Evolutionary conservation across 2,329 filamentous ascomycete genomes (phyloP).

Genomic region (Myrmaecium sp.): DNA sequence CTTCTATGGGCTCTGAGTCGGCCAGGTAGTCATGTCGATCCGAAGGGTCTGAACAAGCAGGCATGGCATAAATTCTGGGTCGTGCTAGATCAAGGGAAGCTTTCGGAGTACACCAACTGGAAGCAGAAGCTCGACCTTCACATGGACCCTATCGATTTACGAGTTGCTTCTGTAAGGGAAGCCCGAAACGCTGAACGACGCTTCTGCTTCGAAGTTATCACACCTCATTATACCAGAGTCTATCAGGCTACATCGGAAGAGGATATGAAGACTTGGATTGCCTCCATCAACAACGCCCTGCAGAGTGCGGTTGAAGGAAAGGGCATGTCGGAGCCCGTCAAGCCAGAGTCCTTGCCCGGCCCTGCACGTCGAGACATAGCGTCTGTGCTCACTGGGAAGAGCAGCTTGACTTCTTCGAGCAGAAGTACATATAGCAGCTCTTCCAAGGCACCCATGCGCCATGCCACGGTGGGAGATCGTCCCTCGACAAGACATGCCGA

Average conservation of each 20-base stretch:
- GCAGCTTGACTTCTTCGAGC: conserved; percentile 49
- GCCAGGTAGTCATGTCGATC: conserved; percentile 86
- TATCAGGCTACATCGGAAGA: conserved; percentile 97
- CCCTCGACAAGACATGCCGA: conserved; percentile 57
- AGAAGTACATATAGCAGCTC: conserved; percentile 24
- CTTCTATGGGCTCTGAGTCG: conserved; percentile 86
- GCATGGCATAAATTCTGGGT: conserved; percentile 99
- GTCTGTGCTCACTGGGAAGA: conserved; percentile 84
- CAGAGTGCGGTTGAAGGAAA: conserved; percentile 79
- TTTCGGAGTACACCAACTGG: conserved; percentile 99
- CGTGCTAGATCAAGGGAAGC: conserved; percentile 85
- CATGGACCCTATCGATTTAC: conserved; percentile 93
- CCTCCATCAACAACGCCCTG: conserved; percentile 88
- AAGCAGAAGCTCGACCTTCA: conserved; percentile 93
- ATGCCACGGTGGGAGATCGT: conserved; percentile 81
- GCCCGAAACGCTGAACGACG: conserved; percentile 84
- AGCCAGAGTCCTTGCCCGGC: conserved; percentile 33
- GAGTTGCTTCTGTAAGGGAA: conserved; percentile 92
- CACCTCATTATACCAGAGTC: conserved; percentile 84
- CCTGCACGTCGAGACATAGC: conserved; percentile 72
- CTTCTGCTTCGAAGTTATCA: conserved; percentile 98
- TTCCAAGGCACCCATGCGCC: conserved; percentile 49
- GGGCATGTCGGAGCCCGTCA: conserved; percentile 32
- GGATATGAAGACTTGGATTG: conserved; percentile 95
- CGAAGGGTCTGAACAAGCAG: conserved; percentile 87